phyloP scores from a whole-genome alignment of 257 asterid genomes.

The Solanum dulcamara region DNA sequence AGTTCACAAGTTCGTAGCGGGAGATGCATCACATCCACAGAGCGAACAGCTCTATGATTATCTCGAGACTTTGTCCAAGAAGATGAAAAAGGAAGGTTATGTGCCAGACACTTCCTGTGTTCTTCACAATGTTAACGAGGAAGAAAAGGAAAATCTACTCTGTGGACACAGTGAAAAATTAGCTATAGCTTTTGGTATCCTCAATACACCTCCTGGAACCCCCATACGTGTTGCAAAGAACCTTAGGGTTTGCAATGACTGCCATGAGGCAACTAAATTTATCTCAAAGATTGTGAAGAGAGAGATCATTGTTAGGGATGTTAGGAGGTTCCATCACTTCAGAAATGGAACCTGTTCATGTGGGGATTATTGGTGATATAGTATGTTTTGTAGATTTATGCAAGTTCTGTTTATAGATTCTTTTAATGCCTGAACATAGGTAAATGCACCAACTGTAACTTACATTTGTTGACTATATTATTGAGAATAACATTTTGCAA shows the following conservation, averaged over 20 bases:
- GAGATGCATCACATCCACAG: constrained; percentile 57
- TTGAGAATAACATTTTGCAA: not conserved
- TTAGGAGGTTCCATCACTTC: constrained; percentile 81
- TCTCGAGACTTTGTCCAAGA: constrained; percentile 28
- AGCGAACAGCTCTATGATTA: constrained; percentile 43
- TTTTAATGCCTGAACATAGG: not conserved
- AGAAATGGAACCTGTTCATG: constrained; percentile 73
- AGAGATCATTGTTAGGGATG: constrained; percentile 84
- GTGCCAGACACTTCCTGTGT: constrained; percentile 81
- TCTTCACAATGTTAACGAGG: constrained; percentile 73
- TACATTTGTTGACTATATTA: not conserved
- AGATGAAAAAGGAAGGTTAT: constrained; percentile 68
- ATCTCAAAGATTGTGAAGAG: constrained; percentile 54
- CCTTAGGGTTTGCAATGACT: constrained; percentile 79
- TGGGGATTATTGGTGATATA: constrained; percentile 77
- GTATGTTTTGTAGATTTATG: not conserved
- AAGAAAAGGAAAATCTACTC: constrained; percentile 56
- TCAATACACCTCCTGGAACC: constrained; percentile 56
- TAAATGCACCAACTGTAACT: not conserved
- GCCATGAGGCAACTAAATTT: constrained; percentile 70
- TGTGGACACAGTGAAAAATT: constrained; percentile 86
- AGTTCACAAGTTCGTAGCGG: constrained; percentile 75
- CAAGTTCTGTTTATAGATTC: not conserved
- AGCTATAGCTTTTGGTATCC: constrained; percentile 80
- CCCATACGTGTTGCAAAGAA: constrained; percentile 71